A percentile compares a stretch with the other conserved stretches of the same genome.
Conservation (phyloP, 768 basidiomycete species). For the Goffeauzyma gilvescens region DNA sequence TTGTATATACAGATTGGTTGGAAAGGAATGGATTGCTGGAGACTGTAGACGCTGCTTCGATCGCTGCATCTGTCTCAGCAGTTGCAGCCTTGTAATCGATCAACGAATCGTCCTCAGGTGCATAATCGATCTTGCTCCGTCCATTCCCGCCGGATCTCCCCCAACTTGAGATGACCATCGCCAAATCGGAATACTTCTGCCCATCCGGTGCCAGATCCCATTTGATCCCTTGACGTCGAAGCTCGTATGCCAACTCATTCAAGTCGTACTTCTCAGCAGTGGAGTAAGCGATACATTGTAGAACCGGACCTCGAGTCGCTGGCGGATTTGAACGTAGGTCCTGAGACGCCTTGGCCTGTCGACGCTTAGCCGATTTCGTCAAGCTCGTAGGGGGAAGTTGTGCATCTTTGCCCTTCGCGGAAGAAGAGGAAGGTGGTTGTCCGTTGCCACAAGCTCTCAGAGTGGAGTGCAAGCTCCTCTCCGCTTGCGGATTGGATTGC, state of each 20-base stretch:
- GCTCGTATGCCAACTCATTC: conserved; percentile 37
- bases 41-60: no score
- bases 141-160: conserved; percentile 39
- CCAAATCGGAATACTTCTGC: conserved; percentile 22
- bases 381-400: no score
- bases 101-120: conserved; percentile 42
- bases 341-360: conserved; percentile 65
- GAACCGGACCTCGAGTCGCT: conserved; percentile 61
- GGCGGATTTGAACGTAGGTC: conserved; percentile 73
- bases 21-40: not conserved
- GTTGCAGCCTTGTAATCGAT: no score
- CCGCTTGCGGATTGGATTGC: no score
- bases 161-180: conserved; percentile 11
- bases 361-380: conserved; percentile 38
- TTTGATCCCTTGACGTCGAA: conserved; percentile 18
- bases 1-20: not conserved
- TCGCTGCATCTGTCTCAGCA: no score
- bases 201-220: conserved; percentile 29
- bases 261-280: conserved; percentile 70
- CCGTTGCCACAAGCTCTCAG: no score
- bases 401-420: no score
- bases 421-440: no score
- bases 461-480: no score
- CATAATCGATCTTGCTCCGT: no score
- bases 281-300: conserved; percentile 61